Evolutionary conservation across 1,284 basidiomycete species (phyloP).

Genomic region (Entoloma clypeatum): DNA sequence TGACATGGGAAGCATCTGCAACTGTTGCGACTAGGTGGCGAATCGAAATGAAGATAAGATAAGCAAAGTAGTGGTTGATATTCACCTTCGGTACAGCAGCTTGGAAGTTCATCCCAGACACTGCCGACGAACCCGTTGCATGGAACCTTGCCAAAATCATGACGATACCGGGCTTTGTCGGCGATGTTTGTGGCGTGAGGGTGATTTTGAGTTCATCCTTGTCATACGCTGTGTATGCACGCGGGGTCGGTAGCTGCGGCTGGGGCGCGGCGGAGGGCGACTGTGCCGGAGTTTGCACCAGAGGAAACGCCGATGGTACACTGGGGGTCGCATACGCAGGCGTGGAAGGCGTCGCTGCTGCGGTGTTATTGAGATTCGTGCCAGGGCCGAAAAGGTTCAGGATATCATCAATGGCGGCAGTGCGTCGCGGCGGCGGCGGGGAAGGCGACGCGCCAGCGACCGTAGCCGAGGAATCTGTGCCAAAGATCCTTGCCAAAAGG

Average conservation of each 20-base stretch:
- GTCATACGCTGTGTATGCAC: slow-evolving; percentile 86
- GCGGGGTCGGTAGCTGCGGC: slow-evolving; percentile 48
- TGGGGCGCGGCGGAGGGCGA: slow-evolving; percentile 34
- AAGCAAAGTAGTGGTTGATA: slow-evolving; percentile 12
- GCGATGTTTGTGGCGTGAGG: slow-evolving; percentile 80
- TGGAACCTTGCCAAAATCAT: slow-evolving; percentile 91
- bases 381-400: slow-evolving; percentile 79
- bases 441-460: slow-evolving; percentile 39
- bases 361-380: slow-evolving; percentile 28
- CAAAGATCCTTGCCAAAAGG: slow-evolving; percentile 93
- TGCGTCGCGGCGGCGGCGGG: slow-evolving; percentile 39
- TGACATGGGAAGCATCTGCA: slow-evolving; percentile 98
- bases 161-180: slow-evolving; percentile 79
- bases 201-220: slow-evolving; percentile 89
- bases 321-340: slow-evolving; percentile 25
- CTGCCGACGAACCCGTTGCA: slow-evolving; percentile 49
- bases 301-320: slow-evolving; percentile 30
- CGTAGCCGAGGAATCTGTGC: slow-evolving; percentile 43
- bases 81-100: slow-evolving; percentile 95
- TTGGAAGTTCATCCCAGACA: slow-evolving; percentile 83
- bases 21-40: slow-evolving; percentile 78
- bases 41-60: slow-evolving; percentile 2
- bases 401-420: slow-evolving; percentile 86
- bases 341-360: slow-evolving; percentile 34
- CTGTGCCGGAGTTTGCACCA: slow-evolving; percentile 35